Evolutionary conservation across 2,329 filamentous ascomycete species (phyloP).

Genomic region (Trichoderma polysporum): DNA sequence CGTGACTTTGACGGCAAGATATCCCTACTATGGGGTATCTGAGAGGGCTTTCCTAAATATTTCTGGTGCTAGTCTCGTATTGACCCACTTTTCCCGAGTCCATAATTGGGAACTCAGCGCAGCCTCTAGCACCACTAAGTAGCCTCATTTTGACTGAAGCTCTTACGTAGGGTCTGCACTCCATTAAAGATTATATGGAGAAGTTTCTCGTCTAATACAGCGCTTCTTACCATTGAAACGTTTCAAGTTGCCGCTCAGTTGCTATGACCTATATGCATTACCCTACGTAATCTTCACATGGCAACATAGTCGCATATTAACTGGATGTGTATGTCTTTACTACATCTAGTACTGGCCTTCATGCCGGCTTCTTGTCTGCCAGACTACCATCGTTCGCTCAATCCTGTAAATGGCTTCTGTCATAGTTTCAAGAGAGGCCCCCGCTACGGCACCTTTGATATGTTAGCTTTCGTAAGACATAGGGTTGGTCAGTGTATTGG

Average conservation of each 20-base stretch:
- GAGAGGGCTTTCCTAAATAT: not conserved
- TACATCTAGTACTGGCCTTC: not conserved
- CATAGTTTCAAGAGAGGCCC: conserved; percentile 36
- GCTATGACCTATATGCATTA: not conserved
- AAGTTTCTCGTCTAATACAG: not conserved
- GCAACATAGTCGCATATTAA: not conserved
- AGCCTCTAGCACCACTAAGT: too few species aligned
- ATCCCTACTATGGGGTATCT: not conserved
- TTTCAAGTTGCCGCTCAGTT: not conserved
- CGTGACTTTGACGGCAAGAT: conserved; percentile 28
- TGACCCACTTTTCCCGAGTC: not conserved
- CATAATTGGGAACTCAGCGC: not conserved
- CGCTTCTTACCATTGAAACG: too few species aligned
- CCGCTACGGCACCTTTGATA: conserved; percentile 32
- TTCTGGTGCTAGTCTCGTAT: not conserved
- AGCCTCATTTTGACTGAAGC: too few species aligned
- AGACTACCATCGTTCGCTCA: conserved; percentile 37
- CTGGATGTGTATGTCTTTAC: not conserved
- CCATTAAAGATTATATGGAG: not conserved
- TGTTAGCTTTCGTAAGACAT: not conserved
- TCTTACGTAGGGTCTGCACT: not conserved
- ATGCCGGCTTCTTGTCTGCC: conserved; percentile 31
- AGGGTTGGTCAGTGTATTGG: not conserved
- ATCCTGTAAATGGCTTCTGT: conserved; percentile 41
- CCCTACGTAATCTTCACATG: not conserved